phyloP scores from a whole-genome alignment of 495 filamentous ascomycete species.

The Lineolata rhizophorae region DNA sequence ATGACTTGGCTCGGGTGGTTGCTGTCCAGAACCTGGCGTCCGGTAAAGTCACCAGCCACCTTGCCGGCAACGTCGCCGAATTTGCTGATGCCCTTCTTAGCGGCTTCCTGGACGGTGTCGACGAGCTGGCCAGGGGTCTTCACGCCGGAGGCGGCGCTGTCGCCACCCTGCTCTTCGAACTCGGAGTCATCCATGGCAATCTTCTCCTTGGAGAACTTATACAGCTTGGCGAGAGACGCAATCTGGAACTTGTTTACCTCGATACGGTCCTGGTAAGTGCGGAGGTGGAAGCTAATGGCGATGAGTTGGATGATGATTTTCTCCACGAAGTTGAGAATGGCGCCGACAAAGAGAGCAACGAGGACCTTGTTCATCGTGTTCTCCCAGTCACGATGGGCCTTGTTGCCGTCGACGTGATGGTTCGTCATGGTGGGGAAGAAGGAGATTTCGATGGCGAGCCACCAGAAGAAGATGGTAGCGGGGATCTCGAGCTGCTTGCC shows the following conservation, averaged over 20 bases:
- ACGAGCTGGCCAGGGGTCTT: constrained; percentile 47
- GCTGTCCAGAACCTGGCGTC: constrained; percentile 47
- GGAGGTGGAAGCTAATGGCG: constrained; percentile 74
- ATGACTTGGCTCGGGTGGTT: constrained; percentile 68
- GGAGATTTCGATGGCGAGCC: constrained; percentile 58
- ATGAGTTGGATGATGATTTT: constrained; percentile 94
- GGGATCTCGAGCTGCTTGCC: constrained; percentile 72
- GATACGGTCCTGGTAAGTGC: constrained; percentile 83
- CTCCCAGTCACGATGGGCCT: constrained; percentile 43
- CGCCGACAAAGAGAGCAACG: constrained; percentile 57
- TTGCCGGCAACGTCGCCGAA: constrained; percentile 77
- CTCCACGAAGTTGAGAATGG: constrained; percentile 63
- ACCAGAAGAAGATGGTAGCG: constrained; percentile 79
- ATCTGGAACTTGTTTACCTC: constrained; percentile 85
- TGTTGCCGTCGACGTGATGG: constrained; percentile 42
- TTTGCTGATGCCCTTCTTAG: constrained; percentile 48
- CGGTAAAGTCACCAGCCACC: constrained; percentile 89
- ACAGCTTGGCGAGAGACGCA: constrained; percentile 57
- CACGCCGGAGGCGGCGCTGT: constrained; percentile 28
- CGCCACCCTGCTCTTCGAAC: constrained; percentile 29
- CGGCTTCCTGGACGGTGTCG: constrained; percentile 40
- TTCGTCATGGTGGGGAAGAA: constrained; percentile 51
- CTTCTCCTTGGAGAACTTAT: constrained; percentile 53
- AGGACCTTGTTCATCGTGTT: constrained; percentile 69
- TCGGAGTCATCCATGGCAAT: constrained; percentile 52